Conservation (phyloP, 495 filamentous ascomycete species). For the Penicillium coffeae region DNA sequence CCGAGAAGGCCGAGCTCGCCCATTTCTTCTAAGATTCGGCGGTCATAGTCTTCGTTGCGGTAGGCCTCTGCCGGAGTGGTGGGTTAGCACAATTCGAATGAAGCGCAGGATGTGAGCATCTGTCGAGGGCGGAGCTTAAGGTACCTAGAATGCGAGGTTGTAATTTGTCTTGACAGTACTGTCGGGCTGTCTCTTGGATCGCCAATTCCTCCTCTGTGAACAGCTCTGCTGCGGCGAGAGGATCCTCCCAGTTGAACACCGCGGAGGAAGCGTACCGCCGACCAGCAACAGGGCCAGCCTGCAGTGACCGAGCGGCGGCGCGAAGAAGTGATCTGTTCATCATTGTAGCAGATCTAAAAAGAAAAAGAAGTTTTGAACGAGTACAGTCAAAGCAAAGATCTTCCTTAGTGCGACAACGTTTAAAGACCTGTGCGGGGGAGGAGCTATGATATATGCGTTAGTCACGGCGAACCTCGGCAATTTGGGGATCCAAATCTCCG, state of each 20-base stretch:
- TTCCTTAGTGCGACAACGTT: too few relatives aligned
- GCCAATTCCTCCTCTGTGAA: constrained; percentile 88
- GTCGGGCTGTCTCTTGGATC: constrained; percentile 79
- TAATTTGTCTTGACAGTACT: constrained; percentile 89
- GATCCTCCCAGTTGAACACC: constrained; percentile 89
- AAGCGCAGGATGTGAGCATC: background rate
- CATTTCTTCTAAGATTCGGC: constrained; percentile 88
- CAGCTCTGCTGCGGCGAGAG: constrained; percentile 65
- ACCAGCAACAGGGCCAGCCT: constrained; percentile 17
- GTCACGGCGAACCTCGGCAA: constrained; percentile 24
- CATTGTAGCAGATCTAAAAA: constrained; percentile 5
- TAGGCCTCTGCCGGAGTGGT: constrained; percentile 69
- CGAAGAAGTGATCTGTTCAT: constrained; percentile 41
- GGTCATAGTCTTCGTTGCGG: constrained; percentile 88
- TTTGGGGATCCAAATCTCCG: constrained; percentile 14
- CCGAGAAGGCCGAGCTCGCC: constrained; percentile 89
- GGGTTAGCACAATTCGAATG: background rate
- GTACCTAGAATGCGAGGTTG: constrained; percentile 83
- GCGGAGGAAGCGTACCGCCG: constrained; percentile 51
- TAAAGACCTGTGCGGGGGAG: constrained; percentile 22
- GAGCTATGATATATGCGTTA: constrained; percentile 28
- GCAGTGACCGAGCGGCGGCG: constrained; percentile 32
- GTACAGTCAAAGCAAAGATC: constrained; percentile 3
- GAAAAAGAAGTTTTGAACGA: background rate
- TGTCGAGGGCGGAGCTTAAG: constrained; percentile 26